Percentiles rank a stretch among this genome's conserved stretches.
Evolutionary conservation across 1,284 basidiomycete species (phyloP).

Genomic region (Polyporus tsugae): DNA sequence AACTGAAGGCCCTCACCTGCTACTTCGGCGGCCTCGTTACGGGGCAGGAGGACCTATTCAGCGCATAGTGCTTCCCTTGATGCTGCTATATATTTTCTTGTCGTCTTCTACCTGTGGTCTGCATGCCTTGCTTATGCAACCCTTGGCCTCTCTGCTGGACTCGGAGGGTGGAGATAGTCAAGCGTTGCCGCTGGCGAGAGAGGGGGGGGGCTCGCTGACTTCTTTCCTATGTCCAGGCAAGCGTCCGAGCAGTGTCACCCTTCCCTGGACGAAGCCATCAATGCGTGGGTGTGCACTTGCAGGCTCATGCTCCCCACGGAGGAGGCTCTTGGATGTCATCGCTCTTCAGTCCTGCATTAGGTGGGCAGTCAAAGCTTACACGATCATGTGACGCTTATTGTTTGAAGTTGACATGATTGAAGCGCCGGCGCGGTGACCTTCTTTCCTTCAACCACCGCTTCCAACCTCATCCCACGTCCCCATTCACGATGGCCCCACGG

Average conservation of each 20-base stretch:
- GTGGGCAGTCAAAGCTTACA: not conserved
- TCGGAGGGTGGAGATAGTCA: not conserved
- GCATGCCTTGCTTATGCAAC: not conserved
- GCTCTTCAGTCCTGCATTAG: too few relatives aligned
- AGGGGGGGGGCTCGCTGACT: too few relatives aligned
- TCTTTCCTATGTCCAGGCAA: too few relatives aligned
- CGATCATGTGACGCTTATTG: not conserved
- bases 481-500: not conserved
- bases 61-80: constrained; percentile 7
- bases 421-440: too few relatives aligned
- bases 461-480: not conserved
- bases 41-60: constrained; percentile 70
- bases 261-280: too few relatives aligned
- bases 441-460: not conserved
- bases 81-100: not conserved
- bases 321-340: too few relatives aligned
- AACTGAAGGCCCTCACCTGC: constrained; percentile 85
- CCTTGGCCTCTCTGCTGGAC: not conserved
- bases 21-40: constrained; percentile 80
- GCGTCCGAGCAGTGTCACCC: too few relatives aligned
- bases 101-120: not conserved
- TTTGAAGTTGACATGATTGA: not conserved
- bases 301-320: too few relatives aligned
- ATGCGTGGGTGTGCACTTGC: too few relatives aligned
- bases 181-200: too few relatives aligned